These are phyloP conservation scores for Calonectria ilicicola DNA, from an alignment of 2,329 filamentous ascomycete genomes.

Conservation along the genomic window DNA sequence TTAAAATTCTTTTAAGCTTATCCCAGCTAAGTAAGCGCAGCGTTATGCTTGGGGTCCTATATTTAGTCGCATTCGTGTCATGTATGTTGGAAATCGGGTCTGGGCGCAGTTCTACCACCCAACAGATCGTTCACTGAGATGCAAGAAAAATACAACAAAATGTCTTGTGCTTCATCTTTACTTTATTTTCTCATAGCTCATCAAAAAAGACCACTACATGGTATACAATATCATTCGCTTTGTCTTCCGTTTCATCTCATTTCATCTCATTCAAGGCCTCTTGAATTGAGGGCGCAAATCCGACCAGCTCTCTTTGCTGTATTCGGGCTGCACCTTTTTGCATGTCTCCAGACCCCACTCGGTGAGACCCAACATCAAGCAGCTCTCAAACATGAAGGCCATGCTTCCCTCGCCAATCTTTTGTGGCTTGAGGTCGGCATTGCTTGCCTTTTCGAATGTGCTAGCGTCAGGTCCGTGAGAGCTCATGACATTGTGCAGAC, in stretches of 20 bases:
- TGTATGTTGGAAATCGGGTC: neutral
- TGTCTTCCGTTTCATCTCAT: neutral
- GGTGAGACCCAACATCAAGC: conserved; percentile 77
- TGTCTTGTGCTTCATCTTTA: neutral
- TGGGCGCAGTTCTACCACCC: neutral
- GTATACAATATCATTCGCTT: neutral
- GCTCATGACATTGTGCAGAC: conserved; percentile 78
- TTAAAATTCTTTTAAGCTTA: neutral
- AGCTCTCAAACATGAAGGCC: conserved; percentile 79
- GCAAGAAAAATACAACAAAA: neutral
- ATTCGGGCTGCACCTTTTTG: conserved; percentile 70
- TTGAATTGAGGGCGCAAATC: conserved; percentile 36
- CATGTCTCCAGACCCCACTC: conserved; percentile 76
- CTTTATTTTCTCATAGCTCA: neutral
- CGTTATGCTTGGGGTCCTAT: neutral
- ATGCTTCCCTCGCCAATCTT: conserved; percentile 73
- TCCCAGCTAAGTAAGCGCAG: neutral
- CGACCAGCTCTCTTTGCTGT: conserved; percentile 83
- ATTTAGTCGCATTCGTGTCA: neutral
- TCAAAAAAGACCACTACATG: neutral
- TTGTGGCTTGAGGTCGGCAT: conserved; percentile 64
- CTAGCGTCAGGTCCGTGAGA: conserved; percentile 72
- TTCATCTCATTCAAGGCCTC: conserved; percentile 17
- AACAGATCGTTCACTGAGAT: neutral
- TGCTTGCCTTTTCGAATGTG: conserved; percentile 67